Conservation (phyloP, 2,329 filamentous ascomycete genomes). For the Lasiodiplodia sp. region DNA sequence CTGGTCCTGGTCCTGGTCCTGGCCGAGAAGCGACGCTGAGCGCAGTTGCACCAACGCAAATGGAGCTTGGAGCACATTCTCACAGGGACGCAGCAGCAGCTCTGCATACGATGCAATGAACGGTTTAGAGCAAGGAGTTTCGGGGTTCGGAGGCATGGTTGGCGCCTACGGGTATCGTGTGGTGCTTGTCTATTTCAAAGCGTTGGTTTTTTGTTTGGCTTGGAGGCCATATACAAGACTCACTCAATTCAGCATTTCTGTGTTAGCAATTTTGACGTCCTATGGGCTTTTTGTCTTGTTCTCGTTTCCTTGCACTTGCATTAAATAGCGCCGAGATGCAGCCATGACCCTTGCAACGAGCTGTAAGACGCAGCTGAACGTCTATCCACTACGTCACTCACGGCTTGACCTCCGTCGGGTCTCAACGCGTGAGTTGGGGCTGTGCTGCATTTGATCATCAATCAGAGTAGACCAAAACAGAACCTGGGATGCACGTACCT, state of each 20-base stretch:
- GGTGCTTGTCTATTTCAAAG: not conserved
- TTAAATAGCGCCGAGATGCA: conserved; percentile 20
- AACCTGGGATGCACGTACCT: conserved; percentile 2
- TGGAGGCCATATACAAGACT: not conserved
- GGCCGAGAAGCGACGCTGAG: conserved; percentile 29
- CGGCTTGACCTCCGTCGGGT: conserved; percentile 9
- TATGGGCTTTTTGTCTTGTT: not conserved
- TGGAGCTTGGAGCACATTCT: conserved; percentile 48
- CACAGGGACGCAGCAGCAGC: conserved; percentile 25
- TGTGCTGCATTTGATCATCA: conserved; percentile 18
- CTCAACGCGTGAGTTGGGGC: conserved; percentile 6
- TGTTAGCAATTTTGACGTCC: conserved; percentile 6
- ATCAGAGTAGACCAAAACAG: conserved; percentile 3
- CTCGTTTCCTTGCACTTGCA: conserved; percentile 9
- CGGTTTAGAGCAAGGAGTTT: conserved; percentile 28
- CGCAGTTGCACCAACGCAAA: conserved; percentile 34
- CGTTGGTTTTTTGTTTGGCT: not conserved
- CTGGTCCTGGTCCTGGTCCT: not conserved
- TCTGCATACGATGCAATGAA: conserved; percentile 27
- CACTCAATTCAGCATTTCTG: not conserved
- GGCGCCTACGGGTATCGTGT: conserved; percentile 11
- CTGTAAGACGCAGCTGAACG: conserved; percentile 5
- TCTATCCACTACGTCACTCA: conserved; percentile 19
- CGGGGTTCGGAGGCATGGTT: conserved; percentile 20
- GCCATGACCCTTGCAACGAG: conserved; percentile 18